A percentile compares a stretch with the other conserved stretches of the same genome.
Evolutionary conservation across 2,329 filamentous ascomycete genomes (phyloP).

Genomic region (Xylaria sp.): DNA sequence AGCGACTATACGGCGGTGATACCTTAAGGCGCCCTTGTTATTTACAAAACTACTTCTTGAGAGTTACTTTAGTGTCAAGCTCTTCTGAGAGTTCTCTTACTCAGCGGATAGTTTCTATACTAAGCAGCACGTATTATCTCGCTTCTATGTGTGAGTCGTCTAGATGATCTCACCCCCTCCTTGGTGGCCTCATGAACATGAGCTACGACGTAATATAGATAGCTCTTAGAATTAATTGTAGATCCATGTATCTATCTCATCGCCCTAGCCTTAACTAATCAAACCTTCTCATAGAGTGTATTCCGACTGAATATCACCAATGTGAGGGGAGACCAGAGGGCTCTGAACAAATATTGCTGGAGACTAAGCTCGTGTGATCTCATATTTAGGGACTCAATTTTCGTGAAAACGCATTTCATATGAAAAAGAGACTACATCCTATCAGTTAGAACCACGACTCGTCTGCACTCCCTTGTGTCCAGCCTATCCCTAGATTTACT

Average conservation of each 20-base stretch:
- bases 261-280: neutral
- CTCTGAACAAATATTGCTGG: neutral
- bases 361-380: neutral
- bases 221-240: too few relatives aligned
- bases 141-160: too few relatives aligned
- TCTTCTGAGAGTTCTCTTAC: neutral
- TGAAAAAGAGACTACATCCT: neutral
- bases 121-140: too few relatives aligned
- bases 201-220: too few relatives aligned
- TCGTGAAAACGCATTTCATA: neutral
- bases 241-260: neutral
- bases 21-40: slow-evolving; percentile 5
- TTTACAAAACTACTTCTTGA: neutral
- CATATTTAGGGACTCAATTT: neutral
- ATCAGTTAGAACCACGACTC: neutral
- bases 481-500: neutral
- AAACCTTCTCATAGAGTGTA: neutral
- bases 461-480: neutral
- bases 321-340: neutral
- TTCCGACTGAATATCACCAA: neutral
- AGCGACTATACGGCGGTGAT: slow-evolving; percentile 18
- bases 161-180: too few relatives aligned
- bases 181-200: too few relatives aligned
- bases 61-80: neutral
- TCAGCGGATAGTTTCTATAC: neutral